A percentile compares a stretch with the other conserved stretches of the same genome.
Evolutionary conservation across 768 basidiomycete genomes (phyloP).

Genomic region (Porpolomopsis calyptriformis): DNA sequence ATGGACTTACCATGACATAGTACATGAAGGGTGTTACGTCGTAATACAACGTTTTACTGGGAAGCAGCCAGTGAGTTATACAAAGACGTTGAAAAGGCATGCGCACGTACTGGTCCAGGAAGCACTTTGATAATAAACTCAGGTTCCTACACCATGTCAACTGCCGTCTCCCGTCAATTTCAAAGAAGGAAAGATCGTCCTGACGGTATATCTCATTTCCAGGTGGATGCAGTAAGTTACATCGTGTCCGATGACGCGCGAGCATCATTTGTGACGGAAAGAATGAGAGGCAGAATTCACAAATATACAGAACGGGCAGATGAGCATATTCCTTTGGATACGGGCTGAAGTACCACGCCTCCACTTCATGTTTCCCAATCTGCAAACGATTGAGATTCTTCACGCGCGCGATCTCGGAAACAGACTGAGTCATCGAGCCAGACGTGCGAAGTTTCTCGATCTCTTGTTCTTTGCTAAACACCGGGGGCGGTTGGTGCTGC

Average conservation of each 20-base stretch:
- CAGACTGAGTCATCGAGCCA: slow-evolving; percentile 98
- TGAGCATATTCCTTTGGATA: slow-evolving; percentile 98
- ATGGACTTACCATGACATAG: slow-evolving; percentile 82
- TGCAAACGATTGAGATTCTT: slow-evolving; percentile 96
- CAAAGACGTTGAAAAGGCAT: slow-evolving; percentile 9
- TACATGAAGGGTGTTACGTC: slow-evolving; percentile 99
- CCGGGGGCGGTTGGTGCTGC: slow-evolving; percentile 37
- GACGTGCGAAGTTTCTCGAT: slow-evolving; percentile 97
- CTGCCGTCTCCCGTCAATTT: slow-evolving; percentile 95
- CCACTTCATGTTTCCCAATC: slow-evolving; percentile 93
- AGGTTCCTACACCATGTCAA: slow-evolving; percentile 95
- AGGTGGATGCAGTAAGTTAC: slow-evolving; percentile 86
- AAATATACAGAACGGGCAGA: slow-evolving; percentile 89
- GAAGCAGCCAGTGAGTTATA: slow-evolving; percentile 15
- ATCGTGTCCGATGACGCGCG: slow-evolving; percentile 81
- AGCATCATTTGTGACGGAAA: slow-evolving; percentile 89
- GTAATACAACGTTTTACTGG: slow-evolving; percentile 95
- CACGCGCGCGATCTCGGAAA: slow-evolving; percentile 94
- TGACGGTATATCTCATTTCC: slow-evolving; percentile 99
- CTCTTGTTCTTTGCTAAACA: slow-evolving; percentile 95
- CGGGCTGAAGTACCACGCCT: slow-evolving; percentile 99
- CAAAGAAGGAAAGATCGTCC: slow-evolving; percentile 95
- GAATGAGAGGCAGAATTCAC: slow-evolving; percentile 96
- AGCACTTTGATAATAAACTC: slow-evolving; percentile 93
- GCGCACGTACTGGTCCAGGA: slow-evolving; percentile 87